phyloP scores from a whole-genome alignment of 768 basidiomycete species.

The Tulasnella calospora region DNA sequence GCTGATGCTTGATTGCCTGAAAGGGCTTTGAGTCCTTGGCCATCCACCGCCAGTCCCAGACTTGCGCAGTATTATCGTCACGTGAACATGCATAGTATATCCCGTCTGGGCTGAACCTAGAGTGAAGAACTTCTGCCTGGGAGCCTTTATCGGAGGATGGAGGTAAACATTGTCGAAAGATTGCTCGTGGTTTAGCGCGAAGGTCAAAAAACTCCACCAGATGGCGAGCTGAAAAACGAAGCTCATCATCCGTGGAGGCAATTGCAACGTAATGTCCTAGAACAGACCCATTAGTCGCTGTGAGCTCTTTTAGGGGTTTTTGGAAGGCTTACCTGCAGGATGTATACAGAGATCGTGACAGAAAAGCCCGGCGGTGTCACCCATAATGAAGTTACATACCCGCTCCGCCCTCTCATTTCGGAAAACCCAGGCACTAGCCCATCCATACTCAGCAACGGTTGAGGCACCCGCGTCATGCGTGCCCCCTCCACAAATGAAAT shows the following conservation, averaged over 20 bases:
- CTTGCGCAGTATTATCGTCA: slow-evolving; percentile 10
- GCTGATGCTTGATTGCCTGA: neutral
- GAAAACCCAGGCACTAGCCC: slow-evolving; percentile 2
- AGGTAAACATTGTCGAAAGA: slow-evolving; percentile 9
- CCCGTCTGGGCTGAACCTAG: slow-evolving; percentile 22
- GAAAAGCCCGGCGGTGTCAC: neutral
- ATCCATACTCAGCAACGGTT: neutral
- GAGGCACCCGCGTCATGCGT: too few relatives aligned
- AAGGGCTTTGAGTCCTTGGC: slow-evolving; percentile 2
- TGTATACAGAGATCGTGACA: slow-evolving; percentile 13
- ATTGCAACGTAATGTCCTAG: slow-evolving; percentile 12
- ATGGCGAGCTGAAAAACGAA: neutral
- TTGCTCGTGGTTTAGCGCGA: neutral
- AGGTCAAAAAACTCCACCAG: slow-evolving; percentile 19
- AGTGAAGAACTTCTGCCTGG: neutral
- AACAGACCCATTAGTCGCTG: neutral
- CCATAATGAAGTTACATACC: neutral
- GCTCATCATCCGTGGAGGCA: neutral
- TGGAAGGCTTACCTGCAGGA: neutral
- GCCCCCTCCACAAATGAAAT: neutral
- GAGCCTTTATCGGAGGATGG: neutral
- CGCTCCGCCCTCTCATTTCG: slow-evolving; percentile 12
- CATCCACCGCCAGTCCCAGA: slow-evolving; percentile 25
- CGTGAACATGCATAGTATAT: slow-evolving; percentile 17
- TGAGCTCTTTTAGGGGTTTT: neutral